Evolutionary conservation across 768 basidiomycete genomes (phyloP).

Genomic region (Kwoniella europaea): DNA sequence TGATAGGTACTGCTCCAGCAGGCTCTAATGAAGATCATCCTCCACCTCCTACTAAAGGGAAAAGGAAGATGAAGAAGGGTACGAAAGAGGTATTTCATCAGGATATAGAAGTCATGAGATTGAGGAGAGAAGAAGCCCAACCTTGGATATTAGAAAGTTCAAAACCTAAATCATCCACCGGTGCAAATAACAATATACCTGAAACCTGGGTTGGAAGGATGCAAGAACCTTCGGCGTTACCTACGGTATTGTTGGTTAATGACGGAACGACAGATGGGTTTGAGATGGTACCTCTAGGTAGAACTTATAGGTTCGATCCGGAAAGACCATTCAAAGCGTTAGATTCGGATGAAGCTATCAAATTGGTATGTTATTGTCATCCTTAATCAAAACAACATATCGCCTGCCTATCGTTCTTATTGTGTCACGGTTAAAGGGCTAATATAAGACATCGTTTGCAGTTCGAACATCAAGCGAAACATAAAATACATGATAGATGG

Average conservation of each 20-base stretch:
- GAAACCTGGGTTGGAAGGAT: conserved; percentile 54
- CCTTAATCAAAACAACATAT: no score
- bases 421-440: no score
- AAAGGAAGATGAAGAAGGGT: conserved; percentile 26
- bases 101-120: conserved; percentile 46
- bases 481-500: conserved; percentile 51
- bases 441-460: conserved; percentile 4
- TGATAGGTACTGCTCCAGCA: conserved; percentile 38
- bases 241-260: conserved; percentile 47
- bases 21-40: conserved; percentile 3
- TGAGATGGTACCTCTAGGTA: conserved; percentile 43
- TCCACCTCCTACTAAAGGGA: background rate
- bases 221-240: conserved; percentile 35
- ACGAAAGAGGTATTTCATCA: conserved; percentile 49
- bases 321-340: conserved; percentile 49
- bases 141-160: conserved; percentile 50
- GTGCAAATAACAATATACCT: conserved; percentile 22
- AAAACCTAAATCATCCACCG: conserved; percentile 18
- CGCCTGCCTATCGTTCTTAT: no score
- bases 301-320: conserved; percentile 50
- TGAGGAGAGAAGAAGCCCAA: conserved; percentile 45
- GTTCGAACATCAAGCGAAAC: conserved; percentile 48
- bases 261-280: conserved; percentile 46
- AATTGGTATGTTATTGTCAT: conserved; percentile 32
- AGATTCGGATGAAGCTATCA: conserved; percentile 47